phyloP scores from a whole-genome alignment of 192 early-diverging fungal species.

The Gonapodya sp. region DNA sequence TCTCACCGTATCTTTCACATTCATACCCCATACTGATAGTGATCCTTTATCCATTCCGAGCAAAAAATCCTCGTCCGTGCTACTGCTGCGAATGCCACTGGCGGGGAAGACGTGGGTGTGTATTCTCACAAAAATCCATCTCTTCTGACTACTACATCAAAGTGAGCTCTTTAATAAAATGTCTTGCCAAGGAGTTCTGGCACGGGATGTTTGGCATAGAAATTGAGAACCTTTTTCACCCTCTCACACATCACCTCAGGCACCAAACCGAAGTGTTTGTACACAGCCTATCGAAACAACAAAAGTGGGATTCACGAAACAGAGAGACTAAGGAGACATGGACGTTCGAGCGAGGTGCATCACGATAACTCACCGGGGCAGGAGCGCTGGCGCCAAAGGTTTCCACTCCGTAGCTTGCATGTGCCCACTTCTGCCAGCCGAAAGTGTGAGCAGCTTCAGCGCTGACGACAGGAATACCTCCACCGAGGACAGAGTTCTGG shows the following conservation, averaged over 20 bases:
- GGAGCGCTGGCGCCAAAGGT: constrained; percentile 83
- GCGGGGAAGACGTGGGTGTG: no score
- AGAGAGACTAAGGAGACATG: no score
- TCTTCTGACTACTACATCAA: no score
- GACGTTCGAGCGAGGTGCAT: neutral
- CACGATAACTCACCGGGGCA: constrained; percentile 23
- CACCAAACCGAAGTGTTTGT: constrained; percentile 76
- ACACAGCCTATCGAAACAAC: constrained; percentile 44
- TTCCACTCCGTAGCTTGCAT: constrained; percentile 78
- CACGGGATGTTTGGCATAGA: neutral
- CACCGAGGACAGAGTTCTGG: constrained; percentile 65
- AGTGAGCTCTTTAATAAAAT: no score
- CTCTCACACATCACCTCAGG: constrained; percentile 62
- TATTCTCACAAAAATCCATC: neutral
- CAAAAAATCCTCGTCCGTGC: no score
- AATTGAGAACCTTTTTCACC: constrained; percentile 63
- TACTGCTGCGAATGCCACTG: no score
- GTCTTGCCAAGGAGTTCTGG: neutral
- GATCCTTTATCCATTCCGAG: neutral
- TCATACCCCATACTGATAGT: no score
- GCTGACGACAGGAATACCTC: constrained; percentile 72
- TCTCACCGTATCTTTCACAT: no score
- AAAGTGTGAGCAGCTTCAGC: constrained; percentile 80
- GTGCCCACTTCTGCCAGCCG: constrained; percentile 89
- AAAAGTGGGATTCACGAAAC: no score